phyloP scores from a whole-genome alignment of 176 grass and related monocot species.

The Aechmea fasciata region DNA sequence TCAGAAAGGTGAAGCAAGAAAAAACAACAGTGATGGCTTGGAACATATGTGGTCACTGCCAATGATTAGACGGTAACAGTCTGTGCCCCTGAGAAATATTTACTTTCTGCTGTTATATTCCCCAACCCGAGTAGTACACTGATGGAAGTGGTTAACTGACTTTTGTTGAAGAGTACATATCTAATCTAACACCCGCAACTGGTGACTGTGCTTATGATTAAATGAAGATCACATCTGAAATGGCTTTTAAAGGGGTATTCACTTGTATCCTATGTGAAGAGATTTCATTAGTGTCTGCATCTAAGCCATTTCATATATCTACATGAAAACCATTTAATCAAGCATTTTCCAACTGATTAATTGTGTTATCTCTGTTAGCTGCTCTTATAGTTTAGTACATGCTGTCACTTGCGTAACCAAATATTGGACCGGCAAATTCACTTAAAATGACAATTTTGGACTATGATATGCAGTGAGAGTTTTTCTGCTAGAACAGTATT shows the following conservation, averaged over 20 bases:
- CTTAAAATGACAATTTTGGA: background rate
- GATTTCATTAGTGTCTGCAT: too few species aligned
- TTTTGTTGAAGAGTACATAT: background rate
- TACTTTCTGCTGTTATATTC: background rate
- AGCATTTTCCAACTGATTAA: too few species aligned
- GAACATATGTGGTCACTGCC: constrained; percentile 47
- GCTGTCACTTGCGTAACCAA: background rate
- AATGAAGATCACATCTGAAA: too few species aligned
- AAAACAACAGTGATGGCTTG: constrained; percentile 23
- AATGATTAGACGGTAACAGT: constrained; percentile 37
- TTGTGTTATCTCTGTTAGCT: too few species aligned
- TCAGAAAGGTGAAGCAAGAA: constrained; percentile 43
- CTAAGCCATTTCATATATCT: too few species aligned
- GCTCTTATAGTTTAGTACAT: background rate
- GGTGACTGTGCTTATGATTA: too few species aligned
- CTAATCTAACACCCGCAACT: background rate
- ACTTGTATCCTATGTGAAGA: too few species aligned
- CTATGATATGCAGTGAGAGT: background rate
- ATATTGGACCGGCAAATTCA: background rate
- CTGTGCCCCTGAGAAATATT: constrained; percentile 6
- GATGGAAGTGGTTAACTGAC: background rate
- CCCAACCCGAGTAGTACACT: background rate
- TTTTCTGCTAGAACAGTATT: background rate
- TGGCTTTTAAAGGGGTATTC: too few species aligned
- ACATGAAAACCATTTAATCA: too few species aligned